Percentiles rank a stretch among this genome's conserved stretches.
Evolutionary conservation across 2,329 filamentous ascomycete species (phyloP).

Genomic region (Colletotrichum caudatum): DNA sequence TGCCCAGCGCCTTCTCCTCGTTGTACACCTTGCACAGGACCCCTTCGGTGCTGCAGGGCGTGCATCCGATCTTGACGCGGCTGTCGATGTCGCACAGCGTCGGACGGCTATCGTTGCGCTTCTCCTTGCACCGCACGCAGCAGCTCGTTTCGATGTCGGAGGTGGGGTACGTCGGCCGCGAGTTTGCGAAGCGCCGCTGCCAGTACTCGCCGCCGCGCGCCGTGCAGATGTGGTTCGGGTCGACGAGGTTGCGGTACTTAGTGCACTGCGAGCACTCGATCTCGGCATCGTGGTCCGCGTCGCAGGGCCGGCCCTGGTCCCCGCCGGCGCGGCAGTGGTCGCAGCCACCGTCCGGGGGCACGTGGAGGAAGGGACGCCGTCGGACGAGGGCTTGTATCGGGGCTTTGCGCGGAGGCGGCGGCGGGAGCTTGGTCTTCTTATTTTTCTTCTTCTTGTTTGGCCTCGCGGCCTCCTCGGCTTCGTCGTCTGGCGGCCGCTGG

Average conservation of each 20-base stretch:
- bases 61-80: conserved; percentile 35
- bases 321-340: conserved; percentile 27
- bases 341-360: conserved; percentile 19
- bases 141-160: conserved; percentile 19
- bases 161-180: conserved; percentile 30
- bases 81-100: conserved; percentile 37
- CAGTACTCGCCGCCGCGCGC: conserved; percentile 31
- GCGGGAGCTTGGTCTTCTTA: not conserved
- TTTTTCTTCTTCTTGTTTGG: not conserved
- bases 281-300: conserved; percentile 33
- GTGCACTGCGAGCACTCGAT: conserved; percentile 40
- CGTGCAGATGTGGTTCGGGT: conserved; percentile 32
- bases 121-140: conserved; percentile 28
- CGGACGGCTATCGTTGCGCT: not conserved
- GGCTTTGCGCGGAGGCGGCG: not conserved
- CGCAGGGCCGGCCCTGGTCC: conserved; percentile 15
- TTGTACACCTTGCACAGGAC: conserved; percentile 18
- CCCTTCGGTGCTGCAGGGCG: conserved; percentile 16
- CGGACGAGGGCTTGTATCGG: conserved; percentile 1
- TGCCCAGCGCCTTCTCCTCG: conserved; percentile 12
- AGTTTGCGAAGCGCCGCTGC: conserved; percentile 35
- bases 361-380: not conserved
- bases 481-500: not conserved
- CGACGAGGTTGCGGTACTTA: conserved; percentile 29
- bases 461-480: not conserved